phyloP scores from a whole-genome alignment of 352 stramenopile species.

The Pythium utonaiense region DNA sequence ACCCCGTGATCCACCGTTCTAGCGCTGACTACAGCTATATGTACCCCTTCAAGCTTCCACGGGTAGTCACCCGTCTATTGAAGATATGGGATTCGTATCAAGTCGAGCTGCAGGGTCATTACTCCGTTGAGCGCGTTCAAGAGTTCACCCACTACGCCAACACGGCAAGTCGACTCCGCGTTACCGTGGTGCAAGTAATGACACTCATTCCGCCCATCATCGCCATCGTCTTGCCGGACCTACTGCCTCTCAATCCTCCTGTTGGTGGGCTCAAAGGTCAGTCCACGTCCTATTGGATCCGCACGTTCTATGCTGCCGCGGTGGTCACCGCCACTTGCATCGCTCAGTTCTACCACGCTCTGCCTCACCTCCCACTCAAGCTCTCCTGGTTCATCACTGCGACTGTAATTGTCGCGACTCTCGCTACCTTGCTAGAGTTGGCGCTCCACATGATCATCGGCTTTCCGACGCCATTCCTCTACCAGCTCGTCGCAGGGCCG shows the following conservation, averaged over 20 bases:
- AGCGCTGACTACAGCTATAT: no score
- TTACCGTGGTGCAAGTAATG: neutral
- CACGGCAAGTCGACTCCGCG: neutral
- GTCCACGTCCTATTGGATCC: neutral
- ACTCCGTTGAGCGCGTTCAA: neutral
- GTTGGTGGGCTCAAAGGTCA: neutral
- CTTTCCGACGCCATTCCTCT: constrained; percentile 12
- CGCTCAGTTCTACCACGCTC: constrained; percentile 5
- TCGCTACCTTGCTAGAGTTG: neutral
- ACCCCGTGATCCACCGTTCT: no score
- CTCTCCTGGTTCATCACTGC: neutral
- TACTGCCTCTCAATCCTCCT: neutral
- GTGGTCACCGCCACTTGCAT: neutral
- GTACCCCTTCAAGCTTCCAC: no score
- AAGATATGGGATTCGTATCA: neutral
- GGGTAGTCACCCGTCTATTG: no score
- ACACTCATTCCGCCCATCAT: constrained; percentile 1
- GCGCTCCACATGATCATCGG: constrained; percentile 1
- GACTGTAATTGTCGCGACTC: neutral
- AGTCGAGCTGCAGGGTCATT: neutral
- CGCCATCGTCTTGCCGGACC: neutral
- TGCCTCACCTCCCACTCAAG: neutral
- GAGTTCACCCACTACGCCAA: neutral
- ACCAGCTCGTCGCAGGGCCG: constrained; percentile 22
- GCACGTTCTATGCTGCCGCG: neutral